Conservation (phyloP, 2,329 filamentous ascomycete species). For the Lecanoromycetidae sp. region DNA sequence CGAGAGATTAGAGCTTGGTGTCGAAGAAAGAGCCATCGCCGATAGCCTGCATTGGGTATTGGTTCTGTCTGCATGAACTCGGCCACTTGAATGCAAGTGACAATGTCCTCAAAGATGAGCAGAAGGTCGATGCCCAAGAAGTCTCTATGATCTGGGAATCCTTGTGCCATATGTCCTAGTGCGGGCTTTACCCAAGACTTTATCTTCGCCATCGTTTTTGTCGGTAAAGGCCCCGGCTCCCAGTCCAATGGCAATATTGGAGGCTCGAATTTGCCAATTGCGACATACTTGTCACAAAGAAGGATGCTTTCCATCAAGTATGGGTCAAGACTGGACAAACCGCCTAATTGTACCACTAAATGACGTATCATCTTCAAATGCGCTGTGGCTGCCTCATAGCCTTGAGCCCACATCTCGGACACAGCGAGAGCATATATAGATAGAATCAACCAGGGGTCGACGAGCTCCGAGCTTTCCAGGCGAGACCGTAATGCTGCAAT, state of each 20-base stretch:
- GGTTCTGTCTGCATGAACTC: background rate
- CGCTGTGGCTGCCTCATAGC: constrained; percentile 3
- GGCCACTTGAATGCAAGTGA: background rate
- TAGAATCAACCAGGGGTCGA: constrained; percentile 5
- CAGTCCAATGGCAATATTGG: constrained; percentile 5
- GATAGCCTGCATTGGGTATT: background rate
- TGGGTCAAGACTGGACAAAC: constrained; percentile 4
- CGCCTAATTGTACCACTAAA: constrained; percentile 1
- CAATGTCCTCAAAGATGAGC: background rate
- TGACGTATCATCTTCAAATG: constrained; percentile 2
- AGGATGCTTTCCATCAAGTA: constrained; percentile 9
- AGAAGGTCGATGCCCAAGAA: background rate
- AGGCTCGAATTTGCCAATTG: background rate
- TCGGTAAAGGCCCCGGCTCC: background rate
- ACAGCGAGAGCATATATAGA: constrained; percentile 7
- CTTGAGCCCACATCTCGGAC: constrained; percentile 6
- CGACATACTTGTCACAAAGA: constrained; percentile 9
- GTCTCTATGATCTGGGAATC: background rate
- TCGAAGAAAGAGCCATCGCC: constrained; percentile 7
- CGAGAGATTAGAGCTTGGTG: constrained; percentile 6
- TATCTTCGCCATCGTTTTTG: background rate
- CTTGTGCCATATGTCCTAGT: background rate
- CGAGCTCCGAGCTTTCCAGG: background rate
- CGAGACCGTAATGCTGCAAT: background rate
- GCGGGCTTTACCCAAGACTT: background rate